Conservation (phyloP, 176 grass and related monocot species). For the Eremochloa ophiuroides region DNA sequence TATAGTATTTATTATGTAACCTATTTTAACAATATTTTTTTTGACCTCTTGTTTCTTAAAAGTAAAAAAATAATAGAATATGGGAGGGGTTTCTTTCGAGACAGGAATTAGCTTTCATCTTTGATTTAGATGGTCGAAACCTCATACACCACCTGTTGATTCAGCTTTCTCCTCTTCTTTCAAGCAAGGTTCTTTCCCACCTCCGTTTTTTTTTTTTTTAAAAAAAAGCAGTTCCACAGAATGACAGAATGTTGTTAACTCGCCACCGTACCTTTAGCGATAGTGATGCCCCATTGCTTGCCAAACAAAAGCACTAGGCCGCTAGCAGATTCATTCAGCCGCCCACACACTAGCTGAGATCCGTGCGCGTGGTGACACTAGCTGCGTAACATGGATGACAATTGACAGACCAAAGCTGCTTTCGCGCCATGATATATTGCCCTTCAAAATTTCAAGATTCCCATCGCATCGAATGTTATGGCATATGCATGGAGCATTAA, state of each 20-base stretch:
- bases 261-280: neutral
- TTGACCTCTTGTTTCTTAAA: too few species aligned
- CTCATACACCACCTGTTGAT: too few species aligned
- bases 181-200: neutral
- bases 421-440: neutral
- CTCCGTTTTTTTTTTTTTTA: neutral
- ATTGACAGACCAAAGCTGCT: neutral
- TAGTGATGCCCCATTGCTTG: neutral
- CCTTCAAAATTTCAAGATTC: too few species aligned
- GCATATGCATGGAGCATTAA: too few species aligned
- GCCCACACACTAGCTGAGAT: neutral
- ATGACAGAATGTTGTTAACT: neutral
- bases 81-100: too few species aligned
- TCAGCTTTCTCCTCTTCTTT: conserved; percentile 8
- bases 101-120: too few species aligned
- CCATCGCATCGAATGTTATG: too few species aligned
- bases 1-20: too few species aligned
- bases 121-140: too few species aligned
- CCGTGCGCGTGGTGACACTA: neutral
- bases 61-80: too few species aligned
- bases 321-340: neutral
- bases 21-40: too few species aligned
- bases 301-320: neutral
- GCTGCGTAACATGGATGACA: conserved; percentile 17
- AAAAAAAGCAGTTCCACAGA: neutral